These are phyloP conservation scores for Monilinia polystroma DNA, from an alignment of 2,329 filamentous ascomycete species.

Conservation along the genomic window DNA sequence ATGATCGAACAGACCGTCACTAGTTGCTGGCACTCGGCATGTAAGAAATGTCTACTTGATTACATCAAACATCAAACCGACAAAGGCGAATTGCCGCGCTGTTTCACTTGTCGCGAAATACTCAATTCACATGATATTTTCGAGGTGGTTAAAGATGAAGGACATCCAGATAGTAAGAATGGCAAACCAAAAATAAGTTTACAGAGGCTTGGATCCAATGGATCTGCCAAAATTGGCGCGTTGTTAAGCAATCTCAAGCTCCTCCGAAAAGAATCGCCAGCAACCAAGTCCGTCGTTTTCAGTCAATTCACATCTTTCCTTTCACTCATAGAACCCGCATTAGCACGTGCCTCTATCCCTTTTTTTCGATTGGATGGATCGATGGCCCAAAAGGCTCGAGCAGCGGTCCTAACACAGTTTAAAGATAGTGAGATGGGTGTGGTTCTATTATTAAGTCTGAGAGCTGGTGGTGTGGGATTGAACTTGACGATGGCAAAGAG, in stretches of 20 bases:
- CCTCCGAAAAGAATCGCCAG: conserved; percentile 63
- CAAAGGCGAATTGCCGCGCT: conserved; percentile 72
- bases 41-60: conserved; percentile 86
- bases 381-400: conserved; percentile 82
- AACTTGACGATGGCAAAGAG: conserved; percentile 86
- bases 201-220: conserved; percentile 61
- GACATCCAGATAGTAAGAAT: conserved; percentile 48
- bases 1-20: conserved; percentile 95
- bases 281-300: conserved; percentile 87
- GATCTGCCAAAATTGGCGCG: conserved; percentile 84
- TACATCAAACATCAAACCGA: conserved; percentile 86
- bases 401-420: conserved; percentile 76
- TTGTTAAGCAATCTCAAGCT: conserved; percentile 73
- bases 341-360: conserved; percentile 68
- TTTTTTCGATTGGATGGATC: conserved; percentile 89
- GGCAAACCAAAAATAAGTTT: conserved; percentile 56
- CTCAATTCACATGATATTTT: conserved; percentile 86
- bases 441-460: conserved; percentile 78
- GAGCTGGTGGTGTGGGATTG: conserved; percentile 89
- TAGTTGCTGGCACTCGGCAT: conserved; percentile 96
- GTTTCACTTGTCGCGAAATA: conserved; percentile 84
- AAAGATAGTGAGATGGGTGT: conserved; percentile 59
- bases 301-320: conserved; percentile 97
- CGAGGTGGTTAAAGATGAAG: conserved; percentile 81
- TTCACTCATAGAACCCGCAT: conserved; percentile 80